These are phyloP conservation scores for Paecilomyces niveus DNA, from an alignment of 2,329 filamentous ascomycete species.

Conservation along the genomic window DNA sequence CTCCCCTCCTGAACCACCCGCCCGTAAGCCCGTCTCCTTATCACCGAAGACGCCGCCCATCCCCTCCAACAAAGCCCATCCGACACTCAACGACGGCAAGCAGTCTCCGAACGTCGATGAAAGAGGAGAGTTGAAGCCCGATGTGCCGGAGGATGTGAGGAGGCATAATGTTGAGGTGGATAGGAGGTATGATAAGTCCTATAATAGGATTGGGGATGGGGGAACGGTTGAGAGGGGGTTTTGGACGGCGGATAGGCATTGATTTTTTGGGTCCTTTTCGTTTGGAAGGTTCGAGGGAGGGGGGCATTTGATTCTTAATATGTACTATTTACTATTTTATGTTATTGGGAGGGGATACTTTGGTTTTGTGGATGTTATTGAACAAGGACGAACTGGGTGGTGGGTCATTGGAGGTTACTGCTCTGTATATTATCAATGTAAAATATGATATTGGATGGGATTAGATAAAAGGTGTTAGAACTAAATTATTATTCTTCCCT, in stretches of 20 bases:
- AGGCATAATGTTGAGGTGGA: conserved; percentile 26
- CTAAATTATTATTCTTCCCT: too few relatives aligned
- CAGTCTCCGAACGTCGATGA: conserved; percentile 23
- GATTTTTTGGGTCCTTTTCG: too few relatives aligned
- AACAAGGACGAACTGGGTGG: too few relatives aligned
- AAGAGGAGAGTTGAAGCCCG: conserved; percentile 15
- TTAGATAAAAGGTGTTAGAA: too few relatives aligned
- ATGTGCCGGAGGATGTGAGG: conserved; percentile 28
- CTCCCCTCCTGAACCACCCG: background rate
- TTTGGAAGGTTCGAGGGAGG: too few relatives aligned
- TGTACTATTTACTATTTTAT: background rate
- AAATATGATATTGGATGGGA: too few relatives aligned
- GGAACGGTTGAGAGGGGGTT: conserved; percentile 16
- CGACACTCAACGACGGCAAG: conserved; percentile 23
- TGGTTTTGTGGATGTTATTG: background rate
- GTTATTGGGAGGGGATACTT: background rate
- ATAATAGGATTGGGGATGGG: conserved; percentile 21
- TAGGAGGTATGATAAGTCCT: conserved; percentile 25
- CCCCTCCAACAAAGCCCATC: conserved; percentile 27
- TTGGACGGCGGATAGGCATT: conserved; percentile 4
- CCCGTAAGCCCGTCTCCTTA: background rate
- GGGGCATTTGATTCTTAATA: background rate
- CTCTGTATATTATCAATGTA: too few relatives aligned
- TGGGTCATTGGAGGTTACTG: too few relatives aligned
- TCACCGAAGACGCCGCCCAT: conserved; percentile 8